Conservation (phyloP, 73 alveolate genomes). For the Paraurostyla sp. region DNA sequence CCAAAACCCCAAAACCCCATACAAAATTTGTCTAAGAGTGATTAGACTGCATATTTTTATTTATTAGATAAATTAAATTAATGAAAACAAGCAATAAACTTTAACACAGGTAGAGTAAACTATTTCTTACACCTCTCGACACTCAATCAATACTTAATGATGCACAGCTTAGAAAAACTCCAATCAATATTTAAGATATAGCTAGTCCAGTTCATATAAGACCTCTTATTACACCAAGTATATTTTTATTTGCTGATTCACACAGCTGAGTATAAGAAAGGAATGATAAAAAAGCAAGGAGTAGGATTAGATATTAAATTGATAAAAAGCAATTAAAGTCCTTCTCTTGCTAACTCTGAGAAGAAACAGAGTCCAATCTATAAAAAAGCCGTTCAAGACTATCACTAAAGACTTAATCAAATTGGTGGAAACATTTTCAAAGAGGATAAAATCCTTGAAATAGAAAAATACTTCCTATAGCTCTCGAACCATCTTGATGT, state of each 20-base stretch:
- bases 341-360: too few species aligned
- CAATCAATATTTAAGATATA: neutral
- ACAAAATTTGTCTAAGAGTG: too few species aligned
- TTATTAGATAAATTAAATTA: too few species aligned
- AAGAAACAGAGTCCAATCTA: neutral
- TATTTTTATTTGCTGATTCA: neutral
- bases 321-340: neutral
- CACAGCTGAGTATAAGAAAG: neutral
- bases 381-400: neutral
- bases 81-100: too few species aligned
- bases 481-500: neutral
- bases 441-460: neutral
- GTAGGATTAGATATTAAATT: neutral
- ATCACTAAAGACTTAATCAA: neutral
- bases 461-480: neutral
- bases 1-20: too few species aligned
- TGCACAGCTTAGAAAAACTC: neutral
- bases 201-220: neutral
- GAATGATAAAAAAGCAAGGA: neutral
- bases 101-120: too few species aligned
- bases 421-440: neutral
- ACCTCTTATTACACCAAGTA: constrained; percentile 11
- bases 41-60: too few species aligned
- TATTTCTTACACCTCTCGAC: neutral
- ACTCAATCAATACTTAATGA: neutral